Conservation (phyloP, 257 asterid genomes). For the Solanum peruvianum region DNA sequence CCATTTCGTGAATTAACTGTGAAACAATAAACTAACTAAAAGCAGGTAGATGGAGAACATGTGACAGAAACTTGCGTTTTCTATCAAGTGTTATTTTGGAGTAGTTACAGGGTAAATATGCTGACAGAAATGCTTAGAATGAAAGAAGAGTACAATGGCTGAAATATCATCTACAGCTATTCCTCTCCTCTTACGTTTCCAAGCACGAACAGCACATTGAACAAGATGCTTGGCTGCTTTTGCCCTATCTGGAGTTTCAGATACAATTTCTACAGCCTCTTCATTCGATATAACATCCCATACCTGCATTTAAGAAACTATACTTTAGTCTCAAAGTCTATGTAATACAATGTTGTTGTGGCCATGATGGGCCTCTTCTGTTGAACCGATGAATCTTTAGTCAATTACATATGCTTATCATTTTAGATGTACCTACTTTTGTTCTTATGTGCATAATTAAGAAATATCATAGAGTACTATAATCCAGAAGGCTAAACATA, state of each 20-base stretch:
- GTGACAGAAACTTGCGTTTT: not conserved
- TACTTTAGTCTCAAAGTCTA: not conserved
- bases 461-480: not conserved
- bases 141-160: slow-evolving; percentile 73
- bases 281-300: slow-evolving; percentile 95
- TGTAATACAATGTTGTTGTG: not conserved
- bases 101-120: slow-evolving; percentile 23
- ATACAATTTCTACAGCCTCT: slow-evolving; percentile 77
- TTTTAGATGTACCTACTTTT: not conserved
- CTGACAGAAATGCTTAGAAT: slow-evolving; percentile 24
- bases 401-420: not conserved
- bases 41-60: not conserved
- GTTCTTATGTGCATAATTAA: not conserved
- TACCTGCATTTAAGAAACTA: slow-evolving; percentile 33
- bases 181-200: slow-evolving; percentile 75
- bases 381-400: not conserved
- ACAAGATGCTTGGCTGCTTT: slow-evolving; percentile 73
- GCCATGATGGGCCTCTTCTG: not conserved
- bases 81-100: slow-evolving; percentile 1
- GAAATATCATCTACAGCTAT: slow-evolving; percentile 93
- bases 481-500: slow-evolving; percentile 9
- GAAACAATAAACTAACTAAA: not conserved
- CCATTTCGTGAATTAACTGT: not conserved
- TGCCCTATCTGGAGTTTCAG: slow-evolving; percentile 32
- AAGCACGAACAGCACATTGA: slow-evolving; percentile 51